Evolutionary conservation across 805 yeast species (phyloP), one percentile per base, ranked within the genome.

Genomic region (Cyberlindnera petersonii): DNA sequence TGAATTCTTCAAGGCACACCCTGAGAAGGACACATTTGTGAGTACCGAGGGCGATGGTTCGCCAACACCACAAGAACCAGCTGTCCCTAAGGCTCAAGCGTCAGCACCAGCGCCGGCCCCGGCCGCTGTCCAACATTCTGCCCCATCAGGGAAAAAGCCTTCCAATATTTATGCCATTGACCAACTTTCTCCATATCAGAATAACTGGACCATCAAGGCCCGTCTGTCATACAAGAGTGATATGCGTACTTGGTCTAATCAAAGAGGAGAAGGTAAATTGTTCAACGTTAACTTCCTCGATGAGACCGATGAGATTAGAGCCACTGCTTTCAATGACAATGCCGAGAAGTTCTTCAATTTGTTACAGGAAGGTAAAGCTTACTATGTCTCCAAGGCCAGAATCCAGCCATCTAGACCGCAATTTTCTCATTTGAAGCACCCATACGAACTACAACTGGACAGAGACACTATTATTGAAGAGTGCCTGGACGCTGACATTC

Each of bases 281-380:
- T 88, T 93, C 68, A 84, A 82, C 52, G 86, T 87, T 22, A 86
- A 87, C 51, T 78, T 93, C 42, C 65, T 91, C 41, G 98, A 93
- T 59, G 95, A 93, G 59, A 84, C 96, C 6, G 96, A 93, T 54
- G 98, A 93, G 66, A 93, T 93, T 52, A 75, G 93, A 55, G 97
- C 96, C 9, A 88, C 98, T 3, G 96, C 93, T 2, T 93, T 93
- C 64, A 86, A 85, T 60, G 91, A 86, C 26, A 74, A 75, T 52
- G 96, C 91, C 10, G 95, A 85, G 43, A 79, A 77, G 57, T 83
- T 76, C 57, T 81, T 76, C 65, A 85, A 82, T 50, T 54, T 79
- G 22, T 64, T 93, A 35, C 85, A 85, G 60, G 98, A 88, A 58
- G 96, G 96, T 24, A 80, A 84, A 61, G 94, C 86, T 7, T 93